Evolutionary conservation across 2,329 filamentous ascomycete species (phyloP).

Genomic region (Pleurostoma richardsiae): DNA sequence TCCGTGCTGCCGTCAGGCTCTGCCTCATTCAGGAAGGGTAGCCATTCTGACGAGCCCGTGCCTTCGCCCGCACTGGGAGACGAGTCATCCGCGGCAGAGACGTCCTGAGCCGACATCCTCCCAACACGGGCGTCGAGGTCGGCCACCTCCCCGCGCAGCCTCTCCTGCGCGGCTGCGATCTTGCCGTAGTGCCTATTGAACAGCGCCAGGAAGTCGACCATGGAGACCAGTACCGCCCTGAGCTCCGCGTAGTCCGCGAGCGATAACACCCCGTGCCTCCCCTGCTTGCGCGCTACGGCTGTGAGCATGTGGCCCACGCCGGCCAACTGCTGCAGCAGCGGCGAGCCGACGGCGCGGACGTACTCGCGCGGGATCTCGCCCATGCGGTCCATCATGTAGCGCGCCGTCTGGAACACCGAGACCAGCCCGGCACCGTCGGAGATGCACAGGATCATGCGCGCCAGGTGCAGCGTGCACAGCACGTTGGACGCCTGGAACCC

Average conservation of each 20-base stretch:
- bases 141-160: neutral
- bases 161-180: neutral
- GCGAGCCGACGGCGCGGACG: conserved; percentile 1
- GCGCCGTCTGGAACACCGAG: neutral
- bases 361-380: conserved; percentile 1
- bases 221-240: neutral
- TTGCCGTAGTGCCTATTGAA: neutral
- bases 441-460: conserved; percentile 1
- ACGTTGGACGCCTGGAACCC: conserved; percentile 6
- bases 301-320: conserved; percentile 4
- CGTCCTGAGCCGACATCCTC: neutral
- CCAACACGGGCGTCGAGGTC: neutral
- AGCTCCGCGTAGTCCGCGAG: neutral
- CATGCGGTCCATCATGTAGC: conserved; percentile 4
- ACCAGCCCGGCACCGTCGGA: neutral
- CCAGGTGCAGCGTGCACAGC: conserved; percentile 4
- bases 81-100: too few relatives aligned
- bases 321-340: conserved; percentile 1
- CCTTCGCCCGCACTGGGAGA: too few relatives aligned
- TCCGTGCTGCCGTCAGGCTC: neutral
- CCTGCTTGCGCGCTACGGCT: neutral
- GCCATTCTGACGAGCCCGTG: too few relatives aligned
- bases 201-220: neutral
- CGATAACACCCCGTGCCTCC: neutral
- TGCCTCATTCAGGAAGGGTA: neutral